Evolutionary conservation across 768 basidiomycete species (phyloP), one percentile per base, ranked within the genome.

Genomic region (Termitomyces sp.): DNA sequence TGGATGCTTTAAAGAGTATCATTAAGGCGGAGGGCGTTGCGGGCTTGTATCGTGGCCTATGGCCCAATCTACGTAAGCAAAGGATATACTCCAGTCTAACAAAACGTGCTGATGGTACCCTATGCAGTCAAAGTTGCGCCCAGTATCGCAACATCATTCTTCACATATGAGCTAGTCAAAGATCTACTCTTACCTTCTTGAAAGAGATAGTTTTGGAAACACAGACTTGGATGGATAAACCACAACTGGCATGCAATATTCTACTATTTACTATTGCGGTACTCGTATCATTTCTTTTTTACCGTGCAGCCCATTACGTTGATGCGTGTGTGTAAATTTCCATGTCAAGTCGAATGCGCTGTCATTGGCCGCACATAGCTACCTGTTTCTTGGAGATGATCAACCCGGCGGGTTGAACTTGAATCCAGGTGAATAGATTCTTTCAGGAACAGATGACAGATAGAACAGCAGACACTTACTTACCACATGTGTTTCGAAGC

Each of bases 141-240:
- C 20, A 91, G 89, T 68, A 93, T 93, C 60, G 90, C 92, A 38
- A 93, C 88, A 40, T 88, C 87, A 35, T 92, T 93, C 70, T 91
- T 89, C 76, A 88, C 84, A 13, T 92, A 93, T 72, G 91, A 93
- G 73, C 68, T 90, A 64, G 82, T 78, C 43, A 74, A 72, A 60
- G 73, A 74, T 47, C 67, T 74, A 54, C 66, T 74, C 60, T 63
- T 74, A 32, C 69, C 73, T 23, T 61, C 70, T 41, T 72, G 65
- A 60, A 49, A 58, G 55, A 30, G 48, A 59, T 57, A 40, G 52
- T 56, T 47, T 46, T 36, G 56, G 52, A 35, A 60, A 12, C 35
- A 30, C 43, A 62, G 61, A 66, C 43, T 30, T 55, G 62, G 61
- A 63, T 57, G 63, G 61, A 66, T 56, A 49, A 56, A 63, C 28